A percentile compares a stretch with the other conserved stretches of the same genome.
Evolutionary conservation across 805 yeast genomes (phyloP).

Genomic region (Saccharomycopsis malanga): DNA sequence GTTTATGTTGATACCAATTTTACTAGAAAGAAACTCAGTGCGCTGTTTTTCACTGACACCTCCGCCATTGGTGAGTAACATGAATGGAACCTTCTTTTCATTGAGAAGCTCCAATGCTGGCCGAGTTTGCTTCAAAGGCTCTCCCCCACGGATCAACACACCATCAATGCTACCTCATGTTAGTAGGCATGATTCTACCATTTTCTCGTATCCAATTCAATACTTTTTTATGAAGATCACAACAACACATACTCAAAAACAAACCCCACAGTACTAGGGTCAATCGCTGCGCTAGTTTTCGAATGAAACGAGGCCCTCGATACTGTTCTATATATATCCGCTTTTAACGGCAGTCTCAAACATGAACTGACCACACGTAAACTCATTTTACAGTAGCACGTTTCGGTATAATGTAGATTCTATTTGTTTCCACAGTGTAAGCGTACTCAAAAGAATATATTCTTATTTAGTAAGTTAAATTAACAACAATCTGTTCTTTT

Average conservation of each 20-base stretch:
- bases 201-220: background rate
- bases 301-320: too few species aligned
- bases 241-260: background rate
- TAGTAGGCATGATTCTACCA: background rate
- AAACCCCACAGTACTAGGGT: too few species aligned
- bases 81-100: conserved; percentile 56
- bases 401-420: too few species aligned
- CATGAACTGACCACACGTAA: too few species aligned
- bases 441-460: too few species aligned
- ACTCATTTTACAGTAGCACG: too few species aligned
- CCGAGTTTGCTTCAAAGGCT: conserved; percentile 58
- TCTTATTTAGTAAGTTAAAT: too few species aligned
- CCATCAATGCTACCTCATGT: conserved; percentile 91
- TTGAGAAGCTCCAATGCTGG: conserved; percentile 52
- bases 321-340: too few species aligned
- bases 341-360: too few species aligned
- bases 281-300: too few species aligned
- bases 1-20: conserved; percentile 33
- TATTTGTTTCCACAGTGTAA: too few species aligned
- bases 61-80: conserved; percentile 88
- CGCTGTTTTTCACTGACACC: conserved; percentile 65
- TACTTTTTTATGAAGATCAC: background rate
- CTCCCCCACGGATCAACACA: conserved; percentile 68
- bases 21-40: conserved; percentile 29
- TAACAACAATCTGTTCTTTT: too few species aligned